Percentiles rank a stretch among this genome's conserved stretches.
phyloP scores from a whole-genome alignment of 345 rosid genomes.

The Cardamine occulta region DNA sequence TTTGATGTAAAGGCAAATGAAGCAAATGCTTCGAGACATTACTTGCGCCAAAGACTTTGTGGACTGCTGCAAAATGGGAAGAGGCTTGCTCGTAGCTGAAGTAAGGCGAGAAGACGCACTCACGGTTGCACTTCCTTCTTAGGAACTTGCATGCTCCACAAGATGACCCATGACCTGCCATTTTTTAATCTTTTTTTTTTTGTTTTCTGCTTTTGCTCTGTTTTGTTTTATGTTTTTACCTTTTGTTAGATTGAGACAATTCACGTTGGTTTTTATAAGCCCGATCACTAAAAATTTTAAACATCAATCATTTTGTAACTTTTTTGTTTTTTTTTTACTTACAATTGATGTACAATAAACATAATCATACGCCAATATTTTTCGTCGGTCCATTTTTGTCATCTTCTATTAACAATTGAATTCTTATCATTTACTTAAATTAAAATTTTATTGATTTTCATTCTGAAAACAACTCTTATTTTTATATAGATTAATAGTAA shows the following conservation, averaged over 20 bases:
- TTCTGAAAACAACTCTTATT: not conserved
- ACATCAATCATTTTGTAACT: constrained; percentile 27
- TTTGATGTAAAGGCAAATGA: constrained; percentile 54
- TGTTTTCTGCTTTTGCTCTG: not conserved
- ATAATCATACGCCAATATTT: not conserved
- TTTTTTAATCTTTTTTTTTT: not conserved
- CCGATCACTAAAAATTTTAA: constrained; percentile 31
- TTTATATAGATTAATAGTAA: too few species aligned
- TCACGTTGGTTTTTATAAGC: constrained; percentile 37
- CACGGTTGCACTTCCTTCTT: constrained; percentile 56
- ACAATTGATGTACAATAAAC: not conserved
- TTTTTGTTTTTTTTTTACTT: not conserved
- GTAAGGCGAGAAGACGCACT: constrained; percentile 58
- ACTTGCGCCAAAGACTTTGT: constrained; percentile 70
- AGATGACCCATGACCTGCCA: constrained; percentile 50
- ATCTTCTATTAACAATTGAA: not conserved
- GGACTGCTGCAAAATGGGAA: constrained; percentile 59
- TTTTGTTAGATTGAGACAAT: constrained; percentile 25
- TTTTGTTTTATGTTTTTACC: constrained; percentile 9
- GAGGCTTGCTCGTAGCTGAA: constrained; percentile 66
- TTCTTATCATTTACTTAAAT: not conserved
- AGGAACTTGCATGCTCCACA: constrained; percentile 76
- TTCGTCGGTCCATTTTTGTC: not conserved
- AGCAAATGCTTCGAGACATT: constrained; percentile 60
- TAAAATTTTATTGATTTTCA: not conserved